These are phyloP conservation scores for Penicillium brasilianum DNA, from an alignment of 2,329 filamentous ascomycete genomes.

Conservation along the genomic window DNA sequence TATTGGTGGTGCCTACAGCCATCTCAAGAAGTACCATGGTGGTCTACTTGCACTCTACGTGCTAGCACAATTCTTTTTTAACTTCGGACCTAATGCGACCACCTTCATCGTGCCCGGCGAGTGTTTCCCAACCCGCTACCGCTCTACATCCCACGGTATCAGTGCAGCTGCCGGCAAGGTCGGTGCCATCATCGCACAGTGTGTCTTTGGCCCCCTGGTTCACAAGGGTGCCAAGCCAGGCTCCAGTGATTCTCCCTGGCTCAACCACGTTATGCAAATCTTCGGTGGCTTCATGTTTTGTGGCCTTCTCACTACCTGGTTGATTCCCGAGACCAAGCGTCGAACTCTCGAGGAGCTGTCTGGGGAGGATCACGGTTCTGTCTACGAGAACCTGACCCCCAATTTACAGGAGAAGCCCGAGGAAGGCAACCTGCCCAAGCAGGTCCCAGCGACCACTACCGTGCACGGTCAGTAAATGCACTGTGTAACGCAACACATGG, in stretches of 20 bases:
- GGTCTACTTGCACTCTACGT: conserved; percentile 67
- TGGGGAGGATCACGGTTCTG: conserved; percentile 58
- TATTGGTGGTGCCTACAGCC: conserved; percentile 63
- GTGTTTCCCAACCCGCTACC: conserved; percentile 67
- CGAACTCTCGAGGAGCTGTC: conserved; percentile 73
- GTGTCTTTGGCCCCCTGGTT: conserved; percentile 67
- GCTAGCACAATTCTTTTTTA: conserved; percentile 65
- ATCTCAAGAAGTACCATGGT: conserved; percentile 41
- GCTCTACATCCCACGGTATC: conserved; percentile 68
- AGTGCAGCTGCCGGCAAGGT: conserved; percentile 71
- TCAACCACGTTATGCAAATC: conserved; percentile 76
- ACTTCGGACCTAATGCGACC: conserved; percentile 62
- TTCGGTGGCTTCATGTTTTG: conserved; percentile 81
- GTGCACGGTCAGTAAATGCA: conserved; percentile 4
- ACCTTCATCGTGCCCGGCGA: conserved; percentile 70
- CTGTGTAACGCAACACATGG: not conserved
- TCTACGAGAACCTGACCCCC: not conserved
- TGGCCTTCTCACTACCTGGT: conserved; percentile 68
- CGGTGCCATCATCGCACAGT: conserved; percentile 70
- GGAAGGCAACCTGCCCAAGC: not conserved
- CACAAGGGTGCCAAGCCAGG: conserved; percentile 58
- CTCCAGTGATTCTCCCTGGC: conserved; percentile 62
- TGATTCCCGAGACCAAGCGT: conserved; percentile 80
- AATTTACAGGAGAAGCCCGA: conserved; percentile 22
- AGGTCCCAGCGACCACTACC: not conserved